Evolutionary conservation across 2,329 filamentous ascomycete species (phyloP).

Genomic region (Ramularia endophylla): DNA sequence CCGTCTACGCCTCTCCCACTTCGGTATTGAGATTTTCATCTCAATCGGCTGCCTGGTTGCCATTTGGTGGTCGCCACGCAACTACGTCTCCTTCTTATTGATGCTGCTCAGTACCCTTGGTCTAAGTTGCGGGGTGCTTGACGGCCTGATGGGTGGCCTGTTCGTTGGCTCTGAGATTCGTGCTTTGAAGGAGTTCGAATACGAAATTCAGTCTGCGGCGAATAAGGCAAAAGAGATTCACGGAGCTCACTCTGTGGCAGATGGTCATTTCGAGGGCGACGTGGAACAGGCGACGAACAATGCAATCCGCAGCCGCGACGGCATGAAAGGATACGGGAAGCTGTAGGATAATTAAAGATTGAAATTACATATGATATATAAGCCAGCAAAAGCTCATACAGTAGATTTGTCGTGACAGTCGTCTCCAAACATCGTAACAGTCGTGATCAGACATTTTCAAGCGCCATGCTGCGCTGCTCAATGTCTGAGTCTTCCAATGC

Average conservation of each 20-base stretch:
- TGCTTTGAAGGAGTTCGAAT: constrained; percentile 83
- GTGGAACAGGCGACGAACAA: neutral
- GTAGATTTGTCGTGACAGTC: neutral
- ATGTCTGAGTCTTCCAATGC: constrained; percentile 73
- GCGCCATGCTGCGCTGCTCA: constrained; percentile 23
- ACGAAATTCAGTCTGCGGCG: constrained; percentile 73
- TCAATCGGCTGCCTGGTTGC: constrained; percentile 70
- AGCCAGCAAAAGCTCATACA: neutral
- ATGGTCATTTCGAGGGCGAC: neutral
- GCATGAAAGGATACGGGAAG: neutral
- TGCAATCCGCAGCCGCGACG: neutral
- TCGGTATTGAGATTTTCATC: constrained; percentile 59
- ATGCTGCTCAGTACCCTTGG: constrained; percentile 73
- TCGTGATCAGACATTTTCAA: constrained; percentile 20
- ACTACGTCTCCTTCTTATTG: constrained; percentile 74
- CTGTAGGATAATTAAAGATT: neutral
- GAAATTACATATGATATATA: no score
- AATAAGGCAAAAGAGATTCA: constrained; percentile 18
- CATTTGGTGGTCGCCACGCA: constrained; percentile 76
- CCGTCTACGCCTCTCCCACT: constrained; percentile 66
- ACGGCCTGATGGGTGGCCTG: constrained; percentile 78
- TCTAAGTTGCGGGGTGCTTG: constrained; percentile 68
- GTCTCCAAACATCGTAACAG: no score
- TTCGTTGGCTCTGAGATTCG: constrained; percentile 83
- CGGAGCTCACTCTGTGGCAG: neutral